Conservation (phyloP, 2,329 filamentous ascomycete genomes). For the Aspergillus sp. region DNA sequence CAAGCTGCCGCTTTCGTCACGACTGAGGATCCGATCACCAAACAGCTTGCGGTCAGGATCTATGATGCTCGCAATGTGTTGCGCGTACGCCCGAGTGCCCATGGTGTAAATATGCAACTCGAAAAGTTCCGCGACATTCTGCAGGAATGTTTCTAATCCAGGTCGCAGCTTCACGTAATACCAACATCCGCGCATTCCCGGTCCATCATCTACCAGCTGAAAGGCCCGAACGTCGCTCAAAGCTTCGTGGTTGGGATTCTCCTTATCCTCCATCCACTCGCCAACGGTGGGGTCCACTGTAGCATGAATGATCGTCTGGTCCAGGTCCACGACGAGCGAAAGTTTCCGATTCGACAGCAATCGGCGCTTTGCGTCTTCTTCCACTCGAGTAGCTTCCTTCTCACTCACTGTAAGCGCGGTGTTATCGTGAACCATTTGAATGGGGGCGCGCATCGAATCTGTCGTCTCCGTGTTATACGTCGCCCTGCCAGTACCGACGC, state of each 20-base stretch:
- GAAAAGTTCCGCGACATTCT: constrained; percentile 74
- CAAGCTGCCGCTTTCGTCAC: constrained; percentile 94
- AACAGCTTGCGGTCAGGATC: constrained; percentile 88
- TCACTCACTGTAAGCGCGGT: constrained; percentile 81
- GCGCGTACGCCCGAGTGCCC: constrained; percentile 94
- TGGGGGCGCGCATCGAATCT: constrained; percentile 81
- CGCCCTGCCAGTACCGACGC: constrained; percentile 39
- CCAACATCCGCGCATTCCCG: constrained; percentile 73
- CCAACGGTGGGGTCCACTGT: constrained; percentile 94
- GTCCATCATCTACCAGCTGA: constrained; percentile 82
- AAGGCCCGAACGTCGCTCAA: constrained; percentile 87
- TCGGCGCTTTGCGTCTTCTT: constrained; percentile 81
- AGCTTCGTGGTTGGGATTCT: constrained; percentile 86
- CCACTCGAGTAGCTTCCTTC: constrained; percentile 73
- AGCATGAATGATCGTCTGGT: constrained; percentile 97
- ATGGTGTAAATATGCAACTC: constrained; percentile 99
- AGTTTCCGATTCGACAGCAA: constrained; percentile 79
- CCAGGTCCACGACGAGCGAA: constrained; percentile 91
- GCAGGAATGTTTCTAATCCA: constrained; percentile 75
- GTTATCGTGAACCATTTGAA: constrained; percentile 94
- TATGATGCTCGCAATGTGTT: constrained; percentile 87
- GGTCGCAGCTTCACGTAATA: constrained; percentile 99
- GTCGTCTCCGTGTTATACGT: constrained; percentile 77
- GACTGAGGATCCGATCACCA: constrained; percentile 89
- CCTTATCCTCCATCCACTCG: constrained; percentile 87